A percentile compares a stretch with the other conserved stretches of the same genome.
Evolutionary conservation across 306 rosid genomes (phyloP).

Genomic region (Styphnolobium japonicum): DNA sequence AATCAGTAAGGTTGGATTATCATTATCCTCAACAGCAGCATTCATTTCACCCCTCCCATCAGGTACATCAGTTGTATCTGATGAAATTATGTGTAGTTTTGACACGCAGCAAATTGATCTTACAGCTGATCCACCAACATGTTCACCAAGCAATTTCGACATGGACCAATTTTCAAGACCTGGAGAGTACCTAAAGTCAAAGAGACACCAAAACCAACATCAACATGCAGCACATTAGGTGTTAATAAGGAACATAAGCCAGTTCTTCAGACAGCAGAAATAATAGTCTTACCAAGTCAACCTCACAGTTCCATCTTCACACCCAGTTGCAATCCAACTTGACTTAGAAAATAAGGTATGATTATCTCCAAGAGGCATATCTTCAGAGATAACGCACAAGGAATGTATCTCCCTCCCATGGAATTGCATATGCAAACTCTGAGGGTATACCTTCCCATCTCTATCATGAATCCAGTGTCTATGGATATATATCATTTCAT

Average conservation of each 20-base stretch:
- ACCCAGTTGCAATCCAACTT: constrained; percentile 86
- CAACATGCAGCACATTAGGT: neutral
- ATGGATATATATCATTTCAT: constrained; percentile 75
- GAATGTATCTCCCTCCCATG: constrained; percentile 98
- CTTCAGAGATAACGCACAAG: constrained; percentile 66
- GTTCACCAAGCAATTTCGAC: constrained; percentile 93
- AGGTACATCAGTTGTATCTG: constrained; percentile 24
- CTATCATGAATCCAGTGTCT: constrained; percentile 52
- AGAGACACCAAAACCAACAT: constrained; percentile 13
- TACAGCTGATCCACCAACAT: constrained; percentile 98
- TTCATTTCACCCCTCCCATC: constrained; percentile 24
- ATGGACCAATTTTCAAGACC: constrained; percentile 67
- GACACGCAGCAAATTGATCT: constrained; percentile 81
- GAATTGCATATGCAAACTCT: constrained; percentile 81
- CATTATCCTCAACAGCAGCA: constrained; percentile 38
- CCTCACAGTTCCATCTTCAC: constrained; percentile 98
- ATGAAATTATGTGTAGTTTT: constrained; percentile 52
- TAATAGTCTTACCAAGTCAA: constrained; percentile 66
- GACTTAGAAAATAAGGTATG: constrained; percentile 37
- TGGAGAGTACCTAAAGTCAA: constrained; percentile 64
- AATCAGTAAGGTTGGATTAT: constrained; percentile 62
- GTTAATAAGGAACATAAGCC: constrained; percentile 11
- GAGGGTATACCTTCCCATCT: constrained; percentile 61
- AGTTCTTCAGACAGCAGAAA: constrained; percentile 25
- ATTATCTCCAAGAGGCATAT: constrained; percentile 37